Evolutionary conservation across 768 basidiomycete species (phyloP), one percentile per base, ranked within the genome.

Genomic region (Hypholoma sublateritium): DNA sequence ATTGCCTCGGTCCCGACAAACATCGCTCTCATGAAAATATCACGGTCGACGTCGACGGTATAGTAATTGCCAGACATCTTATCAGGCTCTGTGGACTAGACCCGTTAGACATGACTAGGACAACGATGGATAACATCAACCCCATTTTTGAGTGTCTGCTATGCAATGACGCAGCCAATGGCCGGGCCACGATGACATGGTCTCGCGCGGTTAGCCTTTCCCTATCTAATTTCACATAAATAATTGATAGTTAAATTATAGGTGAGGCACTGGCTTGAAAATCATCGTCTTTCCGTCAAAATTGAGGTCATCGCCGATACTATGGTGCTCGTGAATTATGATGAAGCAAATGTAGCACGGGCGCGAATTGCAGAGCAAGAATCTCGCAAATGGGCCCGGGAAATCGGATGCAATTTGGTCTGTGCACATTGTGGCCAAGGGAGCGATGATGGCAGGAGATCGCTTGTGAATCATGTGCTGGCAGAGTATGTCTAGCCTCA

Each of bases 141-240:
- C 48, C 48, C 2, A 44, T 56, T 14, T 43, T 56, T 34, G 55
- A 56, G 34, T 50, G 48, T 24, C 2, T 50, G 9, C 14, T 12
- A 35, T 56, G 48, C n/a, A 41, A 41, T 17, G 37, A 34, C 14
- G 5, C 8, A 34, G 21, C 19, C 16, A n/a, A 32, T 2, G 55
- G 55, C n/a, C 47, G 55, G 5, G 39, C 55, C 16, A 56, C 55
- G 19, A 56, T 56, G 55, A 56, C 47, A 5, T 56, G 55, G 55
- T 22, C 42, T 7, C 19, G 19, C 16, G 41, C 48, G 21, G 55
- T 56, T 16, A 9, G 55, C 41, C 50, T n/a, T 48, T 17, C 19
- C 8, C 13, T 53, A 25, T 41, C 14, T 43, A 36, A 36, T 22
- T 51, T 36, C 1, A 22, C 12, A 6, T 41, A 41, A 13, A 41